These are phyloP conservation scores for Aspergillus ellipticus DNA, from an alignment of 495 filamentous ascomycete species.

Conservation along the genomic window DNA sequence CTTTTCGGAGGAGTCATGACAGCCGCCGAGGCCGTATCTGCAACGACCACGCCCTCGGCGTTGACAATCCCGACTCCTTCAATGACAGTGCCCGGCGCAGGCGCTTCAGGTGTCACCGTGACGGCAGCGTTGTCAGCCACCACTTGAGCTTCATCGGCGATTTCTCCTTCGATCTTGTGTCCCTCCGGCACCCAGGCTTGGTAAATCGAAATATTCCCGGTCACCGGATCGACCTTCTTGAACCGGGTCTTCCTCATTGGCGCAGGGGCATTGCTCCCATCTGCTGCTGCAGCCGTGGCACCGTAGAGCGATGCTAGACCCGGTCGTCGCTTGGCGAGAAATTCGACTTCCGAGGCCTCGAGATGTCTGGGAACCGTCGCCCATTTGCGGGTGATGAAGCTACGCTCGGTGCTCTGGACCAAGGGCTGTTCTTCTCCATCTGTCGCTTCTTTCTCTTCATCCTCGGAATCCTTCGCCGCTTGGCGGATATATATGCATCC, in stretches of 20 bases:
- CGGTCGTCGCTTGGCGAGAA: constrained; percentile 81
- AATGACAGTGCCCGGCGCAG: constrained; percentile 55
- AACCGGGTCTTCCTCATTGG: constrained; percentile 73
- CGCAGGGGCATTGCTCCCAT: constrained; percentile 36
- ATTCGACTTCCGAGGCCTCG: constrained; percentile 72
- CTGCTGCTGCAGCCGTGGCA: constrained; percentile 39
- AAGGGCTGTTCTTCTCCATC: constrained; percentile 41
- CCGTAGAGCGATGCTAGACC: constrained; percentile 59
- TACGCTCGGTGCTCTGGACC: constrained; percentile 40
- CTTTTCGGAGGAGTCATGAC: constrained; percentile 48
- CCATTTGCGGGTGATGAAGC: constrained; percentile 75
- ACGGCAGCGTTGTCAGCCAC: constrained; percentile 28
- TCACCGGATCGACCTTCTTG: constrained; percentile 65
- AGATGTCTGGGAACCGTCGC: constrained; percentile 69
- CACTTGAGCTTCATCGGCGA: constrained; percentile 53
- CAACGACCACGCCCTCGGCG: constrained; percentile 58
- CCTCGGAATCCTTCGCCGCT: constrained; percentile 37
- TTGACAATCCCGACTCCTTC: constrained; percentile 61
- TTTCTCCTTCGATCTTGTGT: constrained; percentile 75
- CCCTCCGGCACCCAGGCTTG: constrained; percentile 79
- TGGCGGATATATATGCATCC: constrained; percentile 60
- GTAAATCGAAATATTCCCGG: constrained; percentile 72
- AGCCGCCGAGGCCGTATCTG: constrained; percentile 43
- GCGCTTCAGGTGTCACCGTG: constrained; percentile 42
- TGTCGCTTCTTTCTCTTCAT: constrained; percentile 48